Evolutionary conservation across 371 early-diverging fungal genomes (phyloP).

Genomic region (Mortierella sp.): DNA sequence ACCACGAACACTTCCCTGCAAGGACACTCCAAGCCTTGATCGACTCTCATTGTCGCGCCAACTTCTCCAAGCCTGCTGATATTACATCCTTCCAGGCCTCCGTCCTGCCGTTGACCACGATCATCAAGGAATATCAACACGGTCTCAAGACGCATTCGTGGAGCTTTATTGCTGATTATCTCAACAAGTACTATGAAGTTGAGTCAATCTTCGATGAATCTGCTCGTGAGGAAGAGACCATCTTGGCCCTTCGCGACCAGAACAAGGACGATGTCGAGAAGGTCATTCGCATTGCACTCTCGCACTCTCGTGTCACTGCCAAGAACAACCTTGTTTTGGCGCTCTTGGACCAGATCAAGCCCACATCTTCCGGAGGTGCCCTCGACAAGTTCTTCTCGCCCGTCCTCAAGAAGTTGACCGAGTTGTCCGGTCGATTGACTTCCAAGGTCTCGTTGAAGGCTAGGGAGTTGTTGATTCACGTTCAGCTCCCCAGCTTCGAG

Average conservation of each 20-base stretch:
- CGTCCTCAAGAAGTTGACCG: slow-evolving; percentile 85
- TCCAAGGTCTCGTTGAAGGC: slow-evolving; percentile 93
- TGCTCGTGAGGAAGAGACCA: slow-evolving; percentile 86
- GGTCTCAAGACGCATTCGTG: slow-evolving; percentile 86
- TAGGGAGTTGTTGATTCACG: slow-evolving; percentile 91
- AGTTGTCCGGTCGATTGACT: slow-evolving; percentile 78
- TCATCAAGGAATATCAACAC: slow-evolving; percentile 75
- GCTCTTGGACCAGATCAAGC: slow-evolving; percentile 83
- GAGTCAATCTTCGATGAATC: slow-evolving; percentile 84
- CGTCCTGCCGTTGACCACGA: slow-evolving; percentile 71
- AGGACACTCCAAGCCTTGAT: slow-evolving; percentile 72
- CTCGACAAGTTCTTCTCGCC: slow-evolving; percentile 81
- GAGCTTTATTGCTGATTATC: slow-evolving; percentile 73
- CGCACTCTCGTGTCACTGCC: slow-evolving; percentile 83
- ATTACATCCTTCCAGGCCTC: slow-evolving; percentile 68
- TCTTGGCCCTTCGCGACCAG: slow-evolving; percentile 85
- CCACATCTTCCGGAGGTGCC: slow-evolving; percentile 68
- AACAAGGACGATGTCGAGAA: slow-evolving; percentile 84
- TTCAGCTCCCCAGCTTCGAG: slow-evolving; percentile 92
- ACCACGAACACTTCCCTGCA: slow-evolving; percentile 79
- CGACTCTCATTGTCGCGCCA: slow-evolving; percentile 62
- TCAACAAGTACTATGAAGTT: slow-evolving; percentile 86
- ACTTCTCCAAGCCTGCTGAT: slow-evolving; percentile 70
- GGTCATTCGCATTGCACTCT: slow-evolving; percentile 80
- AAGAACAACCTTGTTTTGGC: slow-evolving; percentile 83